phyloP scores from a whole-genome alignment of 495 filamentous ascomycete species.

The Talaromyces liani region DNA sequence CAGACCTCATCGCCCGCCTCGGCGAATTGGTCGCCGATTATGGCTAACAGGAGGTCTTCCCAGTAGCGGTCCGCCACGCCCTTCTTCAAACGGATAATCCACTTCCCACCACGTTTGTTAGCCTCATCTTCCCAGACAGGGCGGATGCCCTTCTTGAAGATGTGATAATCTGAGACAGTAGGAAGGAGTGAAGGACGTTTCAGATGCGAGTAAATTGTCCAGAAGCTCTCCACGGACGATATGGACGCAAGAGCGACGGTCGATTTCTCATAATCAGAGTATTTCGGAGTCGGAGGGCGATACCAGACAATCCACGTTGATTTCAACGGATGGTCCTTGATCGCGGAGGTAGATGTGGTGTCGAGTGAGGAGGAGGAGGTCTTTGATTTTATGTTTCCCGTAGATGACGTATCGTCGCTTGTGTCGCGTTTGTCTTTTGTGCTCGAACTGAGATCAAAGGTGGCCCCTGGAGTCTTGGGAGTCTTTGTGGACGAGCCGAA shows the following conservation, averaged over 20 bases:
- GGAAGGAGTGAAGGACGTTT: slow-evolving; percentile 83
- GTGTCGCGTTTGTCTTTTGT: slow-evolving; percentile 56
- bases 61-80: slow-evolving; percentile 95
- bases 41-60: slow-evolving; percentile 88
- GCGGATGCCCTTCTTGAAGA: slow-evolving; percentile 94
- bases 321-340: slow-evolving; percentile 59
- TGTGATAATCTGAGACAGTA: slow-evolving; percentile 92
- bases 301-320: slow-evolving; percentile 97
- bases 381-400: slow-evolving; percentile 38
- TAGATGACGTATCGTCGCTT: slow-evolving; percentile 46
- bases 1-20: slow-evolving; percentile 94
- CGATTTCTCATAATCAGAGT: slow-evolving; percentile 97
- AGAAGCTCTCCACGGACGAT: slow-evolving; percentile 83
- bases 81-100: slow-evolving; percentile 93
- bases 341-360: slow-evolving; percentile 15
- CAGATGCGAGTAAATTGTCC: slow-evolving; percentile 82
- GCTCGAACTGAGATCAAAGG: slow-evolving; percentile 56
- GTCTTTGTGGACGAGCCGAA: slow-evolving; percentile 81
- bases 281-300: slow-evolving; percentile 88
- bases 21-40: slow-evolving; percentile 90
- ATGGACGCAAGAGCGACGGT: slow-evolving; percentile 78
- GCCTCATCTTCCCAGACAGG: slow-evolving; percentile 99
- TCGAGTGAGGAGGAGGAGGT: slow-evolving; percentile 29
- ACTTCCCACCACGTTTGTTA: slow-evolving; percentile 94
- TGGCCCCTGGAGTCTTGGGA: slow-evolving; percentile 78